Evolutionary conservation across 176 grass and related monocot genomes (phyloP), one percentile per base, ranked within the genome.

Genomic region (Pontederia paniculata): DNA sequence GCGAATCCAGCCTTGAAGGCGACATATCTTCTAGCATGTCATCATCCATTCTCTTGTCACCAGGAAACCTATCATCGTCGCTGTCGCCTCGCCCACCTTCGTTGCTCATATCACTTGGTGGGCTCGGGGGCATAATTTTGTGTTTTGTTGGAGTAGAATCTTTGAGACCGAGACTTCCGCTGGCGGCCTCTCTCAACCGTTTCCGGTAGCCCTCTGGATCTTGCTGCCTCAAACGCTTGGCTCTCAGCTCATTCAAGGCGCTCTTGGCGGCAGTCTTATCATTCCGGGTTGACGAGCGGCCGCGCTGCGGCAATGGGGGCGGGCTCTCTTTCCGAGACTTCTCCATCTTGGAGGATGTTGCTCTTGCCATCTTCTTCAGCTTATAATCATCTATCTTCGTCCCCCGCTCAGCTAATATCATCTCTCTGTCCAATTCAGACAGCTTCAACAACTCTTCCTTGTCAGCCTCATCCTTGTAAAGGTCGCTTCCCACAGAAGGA

Each of bases 381-480:
- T 66, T 80, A 66, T 88, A 91, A 62, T 91, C 86, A 2, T 77
- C 69, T 17, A 70, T 47, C n/a, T 60, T 72, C 9, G 72, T 60
- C 69, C 86, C 60, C 23, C 93, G 72, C 43, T 90, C 93, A 0
- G 77, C 80, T 19, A 97, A 53, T 23, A 97, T 90, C 77, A 84
- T 73, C 72, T 98, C 86, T 55, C 86, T 67, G 9, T 98, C 62
- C 48, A 91, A 42, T 62, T 98, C 93, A 4, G 93, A 67, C 86
- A 88, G 76, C 53, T 52, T 74, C 72, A 73, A 74, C 0, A 91
- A 61, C 57, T 82, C 13, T 70, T 98, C 83, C 45, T 97, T 97
- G 55, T 91, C 93, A 0, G 83, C 86, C 7, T 97, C 93, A 13
- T 88, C 86, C 74, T 90, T 91, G 66, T 97, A 97, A 50, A 97